These are phyloP conservation scores for Monosporascus ibericus DNA, from an alignment of 2,329 filamentous ascomycete species.

Conservation along the genomic window DNA sequence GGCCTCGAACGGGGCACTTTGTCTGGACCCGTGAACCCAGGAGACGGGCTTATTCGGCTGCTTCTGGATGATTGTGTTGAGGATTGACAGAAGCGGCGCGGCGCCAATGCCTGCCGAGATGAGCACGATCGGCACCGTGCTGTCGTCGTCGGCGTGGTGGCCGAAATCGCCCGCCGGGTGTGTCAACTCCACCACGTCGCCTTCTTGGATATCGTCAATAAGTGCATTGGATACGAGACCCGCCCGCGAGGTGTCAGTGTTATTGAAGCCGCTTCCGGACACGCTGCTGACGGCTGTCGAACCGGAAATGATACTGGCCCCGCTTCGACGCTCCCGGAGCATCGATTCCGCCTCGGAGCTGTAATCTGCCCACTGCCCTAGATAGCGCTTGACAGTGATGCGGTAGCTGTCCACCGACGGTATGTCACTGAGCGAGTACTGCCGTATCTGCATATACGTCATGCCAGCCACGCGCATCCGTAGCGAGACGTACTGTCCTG, in stretches of 20 bases:
- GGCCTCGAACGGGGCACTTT: constrained; percentile 45
- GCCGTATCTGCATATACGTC: constrained; percentile 58
- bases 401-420: constrained; percentile 58
- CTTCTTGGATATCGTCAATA: constrained; percentile 54
- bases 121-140: constrained; percentile 47
- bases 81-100: constrained; percentile 54
- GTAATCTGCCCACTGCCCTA: constrained; percentile 36
- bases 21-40: constrained; percentile 54
- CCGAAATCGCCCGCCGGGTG: constrained; percentile 61
- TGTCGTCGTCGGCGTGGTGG: constrained; percentile 38
- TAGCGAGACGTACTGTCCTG: constrained; percentile 68
- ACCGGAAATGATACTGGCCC: constrained; percentile 15
- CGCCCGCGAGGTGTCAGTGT: constrained; percentile 28
- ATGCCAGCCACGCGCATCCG: constrained; percentile 50
- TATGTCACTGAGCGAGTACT: constrained; percentile 67
- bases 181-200: constrained; percentile 58
- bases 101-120: constrained; percentile 57
- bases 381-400: constrained; percentile 65
- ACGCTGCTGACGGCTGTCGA: constrained; percentile 26
- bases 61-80: constrained; percentile 45
- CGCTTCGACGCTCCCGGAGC: neutral
- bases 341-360: constrained; percentile 11
- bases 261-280: constrained; percentile 25
- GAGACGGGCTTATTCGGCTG: constrained; percentile 44
- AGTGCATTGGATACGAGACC: constrained; percentile 66